Percentiles rank a stretch among this genome's conserved stretches.
Evolutionary conservation across 257 asterid species (phyloP).

Genomic region (Coffea eugenioides): DNA sequence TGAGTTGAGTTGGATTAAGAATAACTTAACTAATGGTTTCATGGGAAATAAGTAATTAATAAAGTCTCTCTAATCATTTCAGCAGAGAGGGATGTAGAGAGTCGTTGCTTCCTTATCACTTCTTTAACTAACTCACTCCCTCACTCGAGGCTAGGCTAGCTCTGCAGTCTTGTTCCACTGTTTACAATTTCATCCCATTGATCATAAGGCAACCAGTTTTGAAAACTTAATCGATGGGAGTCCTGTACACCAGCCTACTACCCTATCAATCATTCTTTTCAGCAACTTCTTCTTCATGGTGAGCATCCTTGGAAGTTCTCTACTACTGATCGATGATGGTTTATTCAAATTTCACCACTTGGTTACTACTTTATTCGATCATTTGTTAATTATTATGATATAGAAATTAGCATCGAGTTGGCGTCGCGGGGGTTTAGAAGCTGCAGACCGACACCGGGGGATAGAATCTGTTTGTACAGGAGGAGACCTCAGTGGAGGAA

Average conservation of each 20-base stretch:
- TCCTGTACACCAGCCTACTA: no score
- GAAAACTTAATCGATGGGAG: no score
- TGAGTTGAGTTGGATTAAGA: conserved; percentile 3
- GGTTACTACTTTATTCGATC: background rate
- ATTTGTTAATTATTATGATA: background rate
- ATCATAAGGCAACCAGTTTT: background rate
- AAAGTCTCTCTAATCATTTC: conserved; percentile 13
- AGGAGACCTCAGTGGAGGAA: no score
- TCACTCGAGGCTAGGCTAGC: no score
- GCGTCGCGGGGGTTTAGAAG: no score
- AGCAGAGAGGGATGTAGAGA: background rate
- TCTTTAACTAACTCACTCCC: conserved; percentile 28
- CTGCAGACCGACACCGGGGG: no score
- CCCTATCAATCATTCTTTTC: no score
- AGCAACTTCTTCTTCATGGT: no score
- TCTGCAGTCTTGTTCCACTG: background rate
- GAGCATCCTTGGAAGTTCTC: no score
- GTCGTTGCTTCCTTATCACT: conserved; percentile 28
- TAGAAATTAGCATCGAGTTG: background rate
- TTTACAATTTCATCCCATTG: background rate
- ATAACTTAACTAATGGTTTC: no score
- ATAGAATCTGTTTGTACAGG: no score
- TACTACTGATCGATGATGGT: no score
- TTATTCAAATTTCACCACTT: background rate
- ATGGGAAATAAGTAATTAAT: background rate